These are phyloP conservation scores for Cardamine chenopodiifolia DNA, from an alignment of 345 rosid genomes.

Conservation along the genomic window DNA sequence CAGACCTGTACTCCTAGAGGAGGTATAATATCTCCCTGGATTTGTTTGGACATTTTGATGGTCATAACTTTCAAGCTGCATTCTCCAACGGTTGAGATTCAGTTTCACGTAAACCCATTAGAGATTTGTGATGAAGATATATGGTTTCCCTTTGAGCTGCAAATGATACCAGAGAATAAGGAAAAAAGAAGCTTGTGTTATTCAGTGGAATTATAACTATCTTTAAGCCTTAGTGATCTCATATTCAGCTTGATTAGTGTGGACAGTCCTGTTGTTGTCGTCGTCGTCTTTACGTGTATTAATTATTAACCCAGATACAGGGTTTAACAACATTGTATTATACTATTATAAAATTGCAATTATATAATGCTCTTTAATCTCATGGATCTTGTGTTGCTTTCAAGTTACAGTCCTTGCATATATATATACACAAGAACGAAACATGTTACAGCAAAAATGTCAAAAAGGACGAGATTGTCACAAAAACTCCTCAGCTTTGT, in stretches of 20 bases:
- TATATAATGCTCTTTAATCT: background rate
- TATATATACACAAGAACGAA: background rate
- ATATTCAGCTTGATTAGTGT: constrained; percentile 3
- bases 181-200: background rate
- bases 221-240: constrained; percentile 19
- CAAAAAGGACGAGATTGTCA: constrained; percentile 18
- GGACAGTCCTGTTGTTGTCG: constrained; percentile 1
- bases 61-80: constrained; percentile 25
- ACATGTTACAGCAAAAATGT: constrained; percentile 21
- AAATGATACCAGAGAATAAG: background rate
- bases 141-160: constrained; percentile 14
- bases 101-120: constrained; percentile 5
- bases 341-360: background rate
- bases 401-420: constrained; percentile 4
- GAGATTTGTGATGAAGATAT: constrained; percentile 28
- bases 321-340: constrained; percentile 30
- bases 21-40: constrained; percentile 22
- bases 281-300: constrained; percentile 23
- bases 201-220: background rate
- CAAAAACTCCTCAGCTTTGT: constrained; percentile 70
- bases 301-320: background rate
- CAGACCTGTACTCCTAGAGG: constrained; percentile 7
- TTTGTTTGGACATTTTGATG: constrained; percentile 10
- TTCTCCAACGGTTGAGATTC: constrained; percentile 18
- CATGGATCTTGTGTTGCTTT: constrained; percentile 6